Evolutionary conservation across 108 stramenopile genomes (phyloP).

Genomic region (Epithemia pelagica): DNA sequence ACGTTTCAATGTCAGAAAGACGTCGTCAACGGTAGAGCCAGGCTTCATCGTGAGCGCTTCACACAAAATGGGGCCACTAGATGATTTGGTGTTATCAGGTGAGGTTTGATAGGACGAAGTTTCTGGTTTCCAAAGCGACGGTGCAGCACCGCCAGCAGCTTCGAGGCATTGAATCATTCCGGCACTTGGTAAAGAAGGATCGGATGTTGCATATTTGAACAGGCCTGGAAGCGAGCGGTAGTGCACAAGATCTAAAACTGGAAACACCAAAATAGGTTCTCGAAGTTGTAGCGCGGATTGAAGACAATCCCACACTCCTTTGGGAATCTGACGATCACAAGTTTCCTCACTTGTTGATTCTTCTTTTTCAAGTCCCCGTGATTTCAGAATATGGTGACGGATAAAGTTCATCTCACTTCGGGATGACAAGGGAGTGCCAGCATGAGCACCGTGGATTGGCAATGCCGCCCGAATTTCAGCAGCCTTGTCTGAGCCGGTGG

Average conservation of each 20-base stretch:
- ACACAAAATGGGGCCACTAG: constrained; percentile 24
- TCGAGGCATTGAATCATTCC: constrained; percentile 61
- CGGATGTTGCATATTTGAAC: constrained; percentile 35
- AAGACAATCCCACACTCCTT: constrained; percentile 70
- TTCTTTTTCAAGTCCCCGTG: too few relatives aligned
- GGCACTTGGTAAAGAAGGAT: constrained; percentile 54
- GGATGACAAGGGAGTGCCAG: constrained; percentile 61
- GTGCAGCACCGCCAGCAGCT: constrained; percentile 53
- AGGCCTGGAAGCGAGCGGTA: constrained; percentile 59
- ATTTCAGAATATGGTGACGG: constrained; percentile 23
- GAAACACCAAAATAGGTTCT: constrained; percentile 67
- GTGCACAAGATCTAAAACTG: constrained; percentile 62
- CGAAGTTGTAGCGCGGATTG: constrained; percentile 54
- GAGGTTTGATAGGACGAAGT: constrained; percentile 18
- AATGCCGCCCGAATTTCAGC: constrained; percentile 38
- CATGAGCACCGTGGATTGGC: constrained; percentile 73
- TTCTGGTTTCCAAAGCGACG: constrained; percentile 48
- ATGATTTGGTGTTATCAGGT: neutral
- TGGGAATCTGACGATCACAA: constrained; percentile 7
- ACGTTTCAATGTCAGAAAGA: constrained; percentile 57
- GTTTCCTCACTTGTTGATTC: neutral
- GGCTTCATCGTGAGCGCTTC: constrained; percentile 79
- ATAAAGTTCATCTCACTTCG: constrained; percentile 72
- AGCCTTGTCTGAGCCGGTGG: constrained; percentile 35
- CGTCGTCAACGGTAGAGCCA: constrained; percentile 82